A percentile compares a stretch with the other conserved stretches of the same genome.
Conservation (phyloP, 2,329 filamentous ascomycete species). For the Aureobasidium sp. region DNA sequence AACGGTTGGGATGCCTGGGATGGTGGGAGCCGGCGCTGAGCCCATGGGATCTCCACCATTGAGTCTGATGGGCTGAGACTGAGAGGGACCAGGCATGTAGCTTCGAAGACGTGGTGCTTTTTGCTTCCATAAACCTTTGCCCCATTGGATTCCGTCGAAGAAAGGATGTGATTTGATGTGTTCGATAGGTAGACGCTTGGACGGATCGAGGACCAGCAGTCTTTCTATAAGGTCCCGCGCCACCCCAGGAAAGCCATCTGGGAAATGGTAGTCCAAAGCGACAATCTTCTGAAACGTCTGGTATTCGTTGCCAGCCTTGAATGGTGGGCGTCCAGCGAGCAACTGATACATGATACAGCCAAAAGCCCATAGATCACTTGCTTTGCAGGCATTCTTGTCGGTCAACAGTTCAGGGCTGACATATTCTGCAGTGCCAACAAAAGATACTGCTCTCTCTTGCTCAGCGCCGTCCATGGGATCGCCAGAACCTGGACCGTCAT, state of each 20-base stretch:
- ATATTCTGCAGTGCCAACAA: conserved; percentile 96
- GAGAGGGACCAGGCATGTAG: conserved; percentile 65
- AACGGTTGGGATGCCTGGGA: conserved; percentile 9
- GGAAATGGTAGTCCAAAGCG: conserved; percentile 87
- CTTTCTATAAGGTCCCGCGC: conserved; percentile 87
- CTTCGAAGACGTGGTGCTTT: conserved; percentile 83
- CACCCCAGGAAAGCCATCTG: conserved; percentile 74
- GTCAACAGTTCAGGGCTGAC: conserved; percentile 96
- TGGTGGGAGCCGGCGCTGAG: neutral
- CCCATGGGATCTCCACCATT: conserved; percentile 28
- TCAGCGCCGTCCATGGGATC: conserved; percentile 52
- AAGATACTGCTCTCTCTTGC: conserved; percentile 76
- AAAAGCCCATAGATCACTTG: conserved; percentile 96
- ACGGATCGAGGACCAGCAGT: conserved; percentile 80
- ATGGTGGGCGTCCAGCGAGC: conserved; percentile 88
- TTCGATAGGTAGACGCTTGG: conserved; percentile 78
- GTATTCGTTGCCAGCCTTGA: conserved; percentile 94
- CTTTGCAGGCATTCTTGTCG: conserved; percentile 94
- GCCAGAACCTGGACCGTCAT: conserved; percentile 37
- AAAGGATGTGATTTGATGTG: conserved; percentile 97
- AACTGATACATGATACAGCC: conserved; percentile 97
- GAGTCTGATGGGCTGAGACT: conserved; percentile 53
- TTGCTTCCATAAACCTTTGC: conserved; percentile 76
- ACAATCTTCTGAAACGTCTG: conserved; percentile 98
- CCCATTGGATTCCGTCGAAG: conserved; percentile 81